phyloP scores from a whole-genome alignment of 208 protist species.

The Crithidia fasciculata region DNA sequence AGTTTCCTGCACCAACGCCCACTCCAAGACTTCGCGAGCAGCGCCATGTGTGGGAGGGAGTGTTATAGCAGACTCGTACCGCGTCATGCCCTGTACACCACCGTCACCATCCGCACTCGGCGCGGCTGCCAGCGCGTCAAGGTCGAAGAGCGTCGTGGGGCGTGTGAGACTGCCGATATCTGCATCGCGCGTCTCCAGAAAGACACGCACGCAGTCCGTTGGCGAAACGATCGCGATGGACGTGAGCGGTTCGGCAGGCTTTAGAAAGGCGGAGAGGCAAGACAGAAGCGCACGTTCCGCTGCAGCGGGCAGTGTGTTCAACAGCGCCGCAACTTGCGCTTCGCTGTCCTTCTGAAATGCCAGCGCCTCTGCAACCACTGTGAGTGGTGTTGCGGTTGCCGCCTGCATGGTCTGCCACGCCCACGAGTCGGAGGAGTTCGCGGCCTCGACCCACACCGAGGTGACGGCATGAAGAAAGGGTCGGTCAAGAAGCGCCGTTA shows the following conservation, averaged over 20 bases:
- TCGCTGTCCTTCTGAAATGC: constrained; percentile 10
- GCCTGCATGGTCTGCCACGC: constrained; percentile 28
- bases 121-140: background rate
- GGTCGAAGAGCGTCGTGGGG: constrained; percentile 16
- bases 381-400: background rate
- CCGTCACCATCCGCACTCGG: background rate
- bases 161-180: background rate
- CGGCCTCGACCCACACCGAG: constrained; percentile 27
- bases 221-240: constrained; percentile 13
- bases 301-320: background rate
- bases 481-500: constrained; percentile 24
- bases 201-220: constrained; percentile 21
- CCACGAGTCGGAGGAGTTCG: constrained; percentile 21
- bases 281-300: constrained; percentile 8
- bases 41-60: background rate
- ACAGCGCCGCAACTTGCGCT: background rate
- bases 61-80: constrained; percentile 18
- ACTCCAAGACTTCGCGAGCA: background rate
- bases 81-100: constrained; percentile 21
- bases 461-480: constrained; percentile 17
- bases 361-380: constrained; percentile 3
- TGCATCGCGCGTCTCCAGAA: constrained; percentile 10
- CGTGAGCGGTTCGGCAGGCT: constrained; percentile 19
- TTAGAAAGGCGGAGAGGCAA: constrained; percentile 22
- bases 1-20: constrained; percentile 10